Base-by-base conservation (phyloP, 306 rosid species). In the Castanea mollissima region DNA sequence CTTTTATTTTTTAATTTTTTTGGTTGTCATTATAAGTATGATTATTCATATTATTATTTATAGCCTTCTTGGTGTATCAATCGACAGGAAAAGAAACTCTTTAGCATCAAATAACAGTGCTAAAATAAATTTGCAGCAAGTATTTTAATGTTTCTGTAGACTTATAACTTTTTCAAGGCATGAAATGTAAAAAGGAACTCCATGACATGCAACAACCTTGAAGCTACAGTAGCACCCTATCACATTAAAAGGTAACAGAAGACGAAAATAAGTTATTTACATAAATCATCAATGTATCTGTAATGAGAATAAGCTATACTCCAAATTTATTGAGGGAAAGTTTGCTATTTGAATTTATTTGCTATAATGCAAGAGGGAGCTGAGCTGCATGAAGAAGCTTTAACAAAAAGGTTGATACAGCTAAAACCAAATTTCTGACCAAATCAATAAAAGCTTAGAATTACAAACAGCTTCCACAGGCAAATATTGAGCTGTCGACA, bases 231-330 rank as follows among this genome's bases (percentile, higher is more conserved):
- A 8, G 46, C 46, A 41, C 46, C 12, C 46, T 18, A 9, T 59
- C 10, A 35, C 41, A 52, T 51, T 31, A 79, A 84, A 65, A 78
- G 46, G 56, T 69, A 74, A 5, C 32, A 23, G 54, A 69, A 71
- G n/a, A 63, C 74, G 16, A 67, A 76, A 74, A 82, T 25, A 79
- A 38, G 77, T 49, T 49, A 49, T 49, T 49, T 49, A 49, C 54
- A 13, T 10, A 78, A 65, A 25, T 25, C 20, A 80, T 67, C 23
- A 58, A 80, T 74, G 13, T 49, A 49, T 49, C 16, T 3, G 54
- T 49, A 49, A 49, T 49, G 54, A 49, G 46, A 8, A 41, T 41
- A 41, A 41, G 16, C 54, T 3, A 13, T 13, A 13, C 54, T 11
- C 14, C 54, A 49, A 49, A 49, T 11, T 12, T 49, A 49, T 2